Base-by-base conservation (phyloP, 176 grass and related monocot genomes). In the Aegilops tauschii region DNA sequence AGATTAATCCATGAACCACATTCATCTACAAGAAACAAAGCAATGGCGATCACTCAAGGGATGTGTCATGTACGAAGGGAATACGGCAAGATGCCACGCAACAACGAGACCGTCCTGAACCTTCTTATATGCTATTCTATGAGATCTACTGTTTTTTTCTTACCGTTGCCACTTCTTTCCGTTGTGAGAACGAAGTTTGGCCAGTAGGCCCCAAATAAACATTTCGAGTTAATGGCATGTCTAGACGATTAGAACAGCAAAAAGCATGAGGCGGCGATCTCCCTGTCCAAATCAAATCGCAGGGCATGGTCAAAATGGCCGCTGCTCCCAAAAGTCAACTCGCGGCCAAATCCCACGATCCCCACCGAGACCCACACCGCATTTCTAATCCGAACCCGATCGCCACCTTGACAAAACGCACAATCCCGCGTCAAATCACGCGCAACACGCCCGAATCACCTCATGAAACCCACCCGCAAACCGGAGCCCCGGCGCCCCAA, bases 291-390 rank as follows among this genome's bases (percentile, higher is more conserved):
- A 86, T 49, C 29, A 66, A 82, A 78, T 52, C 34, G 66, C 75
- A 31, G 28, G 34, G 83, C 65, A 39, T 29, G 59, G 83, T 85
- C 34, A 36, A 85, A 66, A 65, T 50, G 14, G 44, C 17, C 13
- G 71, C 7, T 10, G 36, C 29, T 64, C 20, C 34, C 25, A 68
- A 83, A 86, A 88, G 83, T 92, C 86, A 83, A 88, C 82, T 49
- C 56, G 63, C 21, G 64, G 27, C 82, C 29, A 21, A 76, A 88
- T 77, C 77, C 44, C 9, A 58, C n/a, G 35, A 75, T 36, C 86
- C 63, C 61, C 35, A 35, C 18, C 7, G 4, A 42, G 34, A 37
- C 35, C 35, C 35, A 37, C 6, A 37, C 35, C 8, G 40, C 67
- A 87, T 83, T 87, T 69, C 32, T 6, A 81, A 85, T 81, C 44